Base-by-base conservation (phyloP, 441 rosid genomes). In the Cnidoscolus chayamansa region DNA sequence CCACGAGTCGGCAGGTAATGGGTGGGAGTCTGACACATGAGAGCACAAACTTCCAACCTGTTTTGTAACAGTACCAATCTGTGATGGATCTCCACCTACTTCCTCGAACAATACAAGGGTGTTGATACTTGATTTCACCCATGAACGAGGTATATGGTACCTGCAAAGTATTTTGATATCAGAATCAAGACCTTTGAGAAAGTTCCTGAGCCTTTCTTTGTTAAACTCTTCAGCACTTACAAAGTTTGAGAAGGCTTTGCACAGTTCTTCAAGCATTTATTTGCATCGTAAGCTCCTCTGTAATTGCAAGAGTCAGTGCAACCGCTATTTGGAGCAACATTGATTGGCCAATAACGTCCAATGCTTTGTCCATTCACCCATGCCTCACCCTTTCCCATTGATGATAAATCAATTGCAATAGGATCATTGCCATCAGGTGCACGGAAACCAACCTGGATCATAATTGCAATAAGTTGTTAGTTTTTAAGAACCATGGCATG, bases 341-440 rank as follows among this genome's bases (percentile, higher is more conserved):
- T 75, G n/a, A 89, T 84, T 37, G 98, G 98, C 99, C 99, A 95
- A 80, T 88, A 95, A 30, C 98, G 85, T 62, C 99, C 99, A 67
- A 93, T 91, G 81, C 98, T 93, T 81, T 90, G 95, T 69, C 98
- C 98, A 40, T 95, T 95, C 65, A 92, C 92, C 99, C 99, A 95
- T 12, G 97, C 99, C 79, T 87, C 89, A 9, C 99, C 99, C 80
- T 95, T 95, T 20, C 95, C 93, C 93, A 90, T 81, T 47, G 97
- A 97, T 0, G 87, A 84, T 81, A 93, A 91, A 84, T 95, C 97
- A 63, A 95, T 63, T 10, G 98, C 97, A 48, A 93, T 79, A 0
- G 99, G 95, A 57, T 82, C 86, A 48, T 79, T 78, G 5, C 97
- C 97, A 47, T 84, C 81, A 9, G 98, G 98, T 60, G 89, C 87